Base-by-base conservation (phyloP, 2,329 filamentous ascomycete genomes). In the Colletotrichum noveboracense region DNA sequence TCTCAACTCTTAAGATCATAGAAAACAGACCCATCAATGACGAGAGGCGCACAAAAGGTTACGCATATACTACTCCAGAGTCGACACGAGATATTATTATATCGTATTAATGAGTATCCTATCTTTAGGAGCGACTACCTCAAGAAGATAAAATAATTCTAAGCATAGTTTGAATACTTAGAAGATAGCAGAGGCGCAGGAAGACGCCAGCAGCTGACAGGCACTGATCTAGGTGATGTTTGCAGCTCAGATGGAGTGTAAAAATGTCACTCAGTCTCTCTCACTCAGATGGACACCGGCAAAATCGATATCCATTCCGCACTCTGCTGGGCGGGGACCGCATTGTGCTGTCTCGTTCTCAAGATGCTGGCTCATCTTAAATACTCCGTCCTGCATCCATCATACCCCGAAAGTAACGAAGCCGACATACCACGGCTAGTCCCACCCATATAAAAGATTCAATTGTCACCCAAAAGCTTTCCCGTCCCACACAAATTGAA, bases 371-470 rank as follows among this genome's bases (percentile, higher is more conserved):
- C 43, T 21, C 43, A 52, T 21, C 6, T 13, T 12, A 48, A 12
- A 7, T 48, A 48, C 38, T 48, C n/a, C 18, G 10, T 48, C 18
- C 38, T n/a, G 38, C 38, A 48, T 48, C 18, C 38, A 48, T 48
- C 18, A 3, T n/a, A 16, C 18, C 5, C 18, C 4, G 38, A 12
- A n/a, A 48, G 5, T n/a, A 48, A 13, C 10, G 1, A 48, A n/a
- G 43, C 43, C 2, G 0, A 7, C 43, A 48, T 13, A 0, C 43
- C 18, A 0, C 43, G 0, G n/a, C 43, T 21, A 0, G 0, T 21
- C 43, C 43, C 4, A 18, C 5, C 38, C 18, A 16, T 9, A 43
- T 43, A n/a, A 48, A n/a, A 48, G 18, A 7, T 48, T n/a, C 5
- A 4, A 7, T 1, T 6, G 8, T 12, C 18, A 48, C 5, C 38